Evolutionary conservation across 2,329 filamentous ascomycete genomes (phyloP).

Genomic region (Colletotrichum aenigma): DNA sequence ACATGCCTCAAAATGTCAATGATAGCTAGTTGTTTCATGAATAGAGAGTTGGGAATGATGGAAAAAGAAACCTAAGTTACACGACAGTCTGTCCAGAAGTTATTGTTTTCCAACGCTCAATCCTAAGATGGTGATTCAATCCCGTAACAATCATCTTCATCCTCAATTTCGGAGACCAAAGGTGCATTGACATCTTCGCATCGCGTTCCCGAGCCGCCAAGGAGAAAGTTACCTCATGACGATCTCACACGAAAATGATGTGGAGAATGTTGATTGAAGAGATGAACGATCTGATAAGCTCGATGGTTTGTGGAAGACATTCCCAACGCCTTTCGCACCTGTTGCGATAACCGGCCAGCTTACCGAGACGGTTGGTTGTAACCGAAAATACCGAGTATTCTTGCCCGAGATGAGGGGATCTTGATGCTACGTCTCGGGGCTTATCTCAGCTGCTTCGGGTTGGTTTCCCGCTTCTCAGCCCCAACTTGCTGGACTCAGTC

Average conservation of each 20-base stretch:
- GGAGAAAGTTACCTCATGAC: not conserved
- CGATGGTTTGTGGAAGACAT: not conserved
- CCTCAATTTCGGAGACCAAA: not conserved
- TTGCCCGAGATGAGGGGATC: not conserved
- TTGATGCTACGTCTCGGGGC: not conserved
- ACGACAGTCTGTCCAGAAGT: not conserved
- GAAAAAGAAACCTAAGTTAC: fast-evolving
- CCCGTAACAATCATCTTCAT: not conserved
- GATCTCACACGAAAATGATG: not conserved
- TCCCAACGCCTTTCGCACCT: not conserved
- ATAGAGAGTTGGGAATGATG: not conserved
- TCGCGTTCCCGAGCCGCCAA: not conserved
- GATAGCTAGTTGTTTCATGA: fast-evolving
- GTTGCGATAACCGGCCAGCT: not conserved
- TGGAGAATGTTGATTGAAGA: not conserved
- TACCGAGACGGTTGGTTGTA: not conserved
- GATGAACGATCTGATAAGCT: not conserved
- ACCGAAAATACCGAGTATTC: not conserved
- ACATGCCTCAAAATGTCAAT: not conserved
- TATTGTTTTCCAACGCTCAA: fast-evolving
- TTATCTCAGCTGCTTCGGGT: not conserved
- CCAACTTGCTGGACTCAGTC: not conserved
- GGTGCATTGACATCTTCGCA: not conserved
- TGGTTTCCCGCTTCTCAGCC: not conserved
- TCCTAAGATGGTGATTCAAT: not conserved